Evolutionary conservation across 495 filamentous ascomycete species (phyloP).

Genomic region (Penicillium parvum): DNA sequence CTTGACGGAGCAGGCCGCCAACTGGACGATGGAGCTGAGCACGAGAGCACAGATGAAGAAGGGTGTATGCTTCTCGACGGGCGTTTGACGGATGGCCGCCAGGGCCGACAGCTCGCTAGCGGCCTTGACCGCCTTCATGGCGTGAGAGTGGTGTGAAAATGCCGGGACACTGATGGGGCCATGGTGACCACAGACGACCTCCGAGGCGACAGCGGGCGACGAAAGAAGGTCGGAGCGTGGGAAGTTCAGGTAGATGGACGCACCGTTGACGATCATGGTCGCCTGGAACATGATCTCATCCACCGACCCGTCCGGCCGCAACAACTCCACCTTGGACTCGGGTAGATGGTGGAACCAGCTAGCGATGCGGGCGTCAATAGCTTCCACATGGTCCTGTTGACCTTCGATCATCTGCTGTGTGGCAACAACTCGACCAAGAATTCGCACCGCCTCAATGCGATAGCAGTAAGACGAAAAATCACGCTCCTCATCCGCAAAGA

Average conservation of each 20-base stretch:
- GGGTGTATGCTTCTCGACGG: constrained; percentile 73
- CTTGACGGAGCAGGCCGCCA: constrained; percentile 66
- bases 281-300: constrained; percentile 94
- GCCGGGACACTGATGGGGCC: constrained; percentile 48
- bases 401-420: constrained; percentile 34
- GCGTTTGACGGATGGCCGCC: constrained; percentile 69
- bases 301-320: constrained; percentile 59
- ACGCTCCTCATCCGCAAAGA: constrained; percentile 43
- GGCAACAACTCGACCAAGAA: constrained; percentile 68
- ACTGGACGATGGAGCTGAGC: constrained; percentile 54
- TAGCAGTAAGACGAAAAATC: constrained; percentile 46
- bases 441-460: constrained; percentile 60
- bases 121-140: constrained; percentile 72
- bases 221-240: constrained; percentile 48
- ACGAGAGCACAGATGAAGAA: constrained; percentile 82
- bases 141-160: constrained; percentile 58
- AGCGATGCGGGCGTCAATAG: constrained; percentile 69
- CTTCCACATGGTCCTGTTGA: constrained; percentile 44
- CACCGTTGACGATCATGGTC: constrained; percentile 70
- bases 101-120: constrained; percentile 74
- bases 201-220: constrained; percentile 42
- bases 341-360: constrained; percentile 84
- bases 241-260: constrained; percentile 45
- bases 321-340: constrained; percentile 63
- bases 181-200: constrained; percentile 46